phyloP scores from a whole-genome alignment of 768 basidiomycete genomes.

The Suillus tomentosus region DNA sequence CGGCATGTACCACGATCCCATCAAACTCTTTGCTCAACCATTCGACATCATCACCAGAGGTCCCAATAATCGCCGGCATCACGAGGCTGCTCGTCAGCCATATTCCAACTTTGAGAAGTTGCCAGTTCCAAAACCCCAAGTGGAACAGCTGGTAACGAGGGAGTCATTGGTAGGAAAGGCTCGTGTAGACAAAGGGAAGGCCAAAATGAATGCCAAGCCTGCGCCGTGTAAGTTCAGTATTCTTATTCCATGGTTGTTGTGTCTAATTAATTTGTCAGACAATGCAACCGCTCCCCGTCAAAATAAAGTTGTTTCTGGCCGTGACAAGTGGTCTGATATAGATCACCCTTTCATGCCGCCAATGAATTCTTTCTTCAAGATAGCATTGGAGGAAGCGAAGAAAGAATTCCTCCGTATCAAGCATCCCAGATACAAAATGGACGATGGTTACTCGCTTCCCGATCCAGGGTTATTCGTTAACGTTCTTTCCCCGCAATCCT shows the following conservation, averaged over 20 bases:
- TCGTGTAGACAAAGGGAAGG: neutral
- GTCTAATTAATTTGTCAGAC: neutral
- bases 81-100: neutral
- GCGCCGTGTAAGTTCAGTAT: neutral
- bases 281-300: neutral
- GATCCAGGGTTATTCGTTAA: neutral
- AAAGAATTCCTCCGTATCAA: neutral
- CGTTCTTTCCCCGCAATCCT: neutral
- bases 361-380: neutral
- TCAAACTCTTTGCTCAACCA: neutral
- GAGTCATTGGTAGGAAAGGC: neutral
- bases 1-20: neutral
- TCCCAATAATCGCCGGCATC: neutral
- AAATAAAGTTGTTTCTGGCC: neutral
- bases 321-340: conserved; percentile 8
- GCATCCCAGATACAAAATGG: neutral
- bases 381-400: neutral
- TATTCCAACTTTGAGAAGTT: neutral
- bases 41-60: neutral
- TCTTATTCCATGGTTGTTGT: neutral
- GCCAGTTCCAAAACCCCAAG: neutral
- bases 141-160: neutral
- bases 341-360: conserved; percentile 3
- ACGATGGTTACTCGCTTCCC: neutral
- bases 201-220: neutral